These are phyloP conservation scores for Plasmodium falciparum DNA, from an alignment of 169 alveolate genomes.

Conservation along the genomic window DNA sequence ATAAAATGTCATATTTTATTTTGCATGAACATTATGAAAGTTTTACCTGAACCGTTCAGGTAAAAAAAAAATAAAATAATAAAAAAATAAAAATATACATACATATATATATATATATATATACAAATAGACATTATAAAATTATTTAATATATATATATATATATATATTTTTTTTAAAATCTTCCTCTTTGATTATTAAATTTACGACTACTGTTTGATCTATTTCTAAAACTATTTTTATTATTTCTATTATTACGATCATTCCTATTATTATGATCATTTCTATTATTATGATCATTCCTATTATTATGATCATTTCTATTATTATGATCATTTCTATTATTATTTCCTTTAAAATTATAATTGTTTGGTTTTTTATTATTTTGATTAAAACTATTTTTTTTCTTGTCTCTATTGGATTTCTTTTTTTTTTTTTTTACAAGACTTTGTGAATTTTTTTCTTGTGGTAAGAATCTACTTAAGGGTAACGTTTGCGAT, in stretches of 20 bases:
- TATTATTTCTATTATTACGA: constrained; percentile 22
- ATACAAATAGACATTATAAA: background rate
- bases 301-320: constrained; percentile 73
- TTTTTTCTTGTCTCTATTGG: constrained; percentile 80
- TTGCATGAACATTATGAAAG: too few relatives aligned
- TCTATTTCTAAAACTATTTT: constrained; percentile 38
- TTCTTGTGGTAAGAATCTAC: constrained; percentile 87
- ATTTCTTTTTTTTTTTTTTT: constrained; percentile 78
- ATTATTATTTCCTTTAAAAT: constrained; percentile 72
- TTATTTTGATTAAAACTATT: constrained; percentile 34
- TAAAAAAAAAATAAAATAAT: background rate
- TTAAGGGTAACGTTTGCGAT: constrained; percentile 90
- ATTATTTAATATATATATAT: background rate
- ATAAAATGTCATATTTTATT: too few relatives aligned
- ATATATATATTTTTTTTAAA: background rate
- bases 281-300: constrained; percentile 56
- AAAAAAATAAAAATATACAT: background rate
- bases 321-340: constrained; percentile 79
- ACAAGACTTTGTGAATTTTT: constrained; percentile 43
- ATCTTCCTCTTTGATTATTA: constrained; percentile 60
- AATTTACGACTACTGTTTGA: constrained; percentile 46
- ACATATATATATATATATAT: background rate
- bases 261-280: constrained; percentile 76
- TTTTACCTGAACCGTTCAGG: background rate
- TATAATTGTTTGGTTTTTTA: constrained; percentile 75